A percentile compares a stretch with the other conserved stretches of the same genome.
phyloP scores from a whole-genome alignment of 441 rosid species.

The Erodium trifolium region DNA sequence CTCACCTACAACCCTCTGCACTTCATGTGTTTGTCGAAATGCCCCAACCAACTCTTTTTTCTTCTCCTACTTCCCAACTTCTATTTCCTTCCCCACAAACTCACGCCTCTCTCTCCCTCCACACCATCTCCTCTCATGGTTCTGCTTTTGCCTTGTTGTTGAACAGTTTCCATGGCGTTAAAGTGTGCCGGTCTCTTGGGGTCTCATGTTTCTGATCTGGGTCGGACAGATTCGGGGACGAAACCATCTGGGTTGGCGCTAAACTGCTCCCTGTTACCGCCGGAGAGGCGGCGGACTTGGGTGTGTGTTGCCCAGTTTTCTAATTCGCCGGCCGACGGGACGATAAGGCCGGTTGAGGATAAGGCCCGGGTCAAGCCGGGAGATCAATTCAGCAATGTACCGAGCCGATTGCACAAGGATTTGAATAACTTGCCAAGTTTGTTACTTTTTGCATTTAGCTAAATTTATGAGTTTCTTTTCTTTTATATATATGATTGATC shows the following conservation, averaged over 20 bases:
- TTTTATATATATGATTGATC: not conserved
- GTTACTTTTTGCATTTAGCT: slow-evolving; percentile 14
- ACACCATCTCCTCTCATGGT: not conserved
- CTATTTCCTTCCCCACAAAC: not conserved
- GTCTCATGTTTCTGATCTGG: slow-evolving; percentile 12
- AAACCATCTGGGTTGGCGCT: slow-evolving; percentile 15
- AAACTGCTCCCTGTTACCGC: slow-evolving; percentile 8
- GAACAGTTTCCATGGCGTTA: slow-evolving; percentile 24
- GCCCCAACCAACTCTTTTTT: not conserved
- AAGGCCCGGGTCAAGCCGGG: slow-evolving; percentile 19
- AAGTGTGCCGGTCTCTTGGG: slow-evolving; percentile 15
- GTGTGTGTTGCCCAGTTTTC: slow-evolving; percentile 18
- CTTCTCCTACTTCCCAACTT: not conserved
- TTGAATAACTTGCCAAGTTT: slow-evolving; percentile 38
- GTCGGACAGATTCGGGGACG: slow-evolving; percentile 16
- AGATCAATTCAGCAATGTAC: slow-evolving; percentile 20
- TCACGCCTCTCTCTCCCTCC: not conserved
- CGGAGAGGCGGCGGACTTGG: slow-evolving; percentile 1
- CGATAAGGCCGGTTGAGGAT: slow-evolving; percentile 21
- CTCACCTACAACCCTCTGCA: not conserved
- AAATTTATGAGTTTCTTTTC: not conserved
- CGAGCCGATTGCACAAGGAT: slow-evolving; percentile 31
- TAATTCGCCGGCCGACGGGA: slow-evolving; percentile 13
- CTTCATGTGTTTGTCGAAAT: not conserved
- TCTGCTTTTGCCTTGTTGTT: not conserved